phyloP scores from a whole-genome alignment of 305 asterid genomes.

The Salvia sclarea region DNA sequence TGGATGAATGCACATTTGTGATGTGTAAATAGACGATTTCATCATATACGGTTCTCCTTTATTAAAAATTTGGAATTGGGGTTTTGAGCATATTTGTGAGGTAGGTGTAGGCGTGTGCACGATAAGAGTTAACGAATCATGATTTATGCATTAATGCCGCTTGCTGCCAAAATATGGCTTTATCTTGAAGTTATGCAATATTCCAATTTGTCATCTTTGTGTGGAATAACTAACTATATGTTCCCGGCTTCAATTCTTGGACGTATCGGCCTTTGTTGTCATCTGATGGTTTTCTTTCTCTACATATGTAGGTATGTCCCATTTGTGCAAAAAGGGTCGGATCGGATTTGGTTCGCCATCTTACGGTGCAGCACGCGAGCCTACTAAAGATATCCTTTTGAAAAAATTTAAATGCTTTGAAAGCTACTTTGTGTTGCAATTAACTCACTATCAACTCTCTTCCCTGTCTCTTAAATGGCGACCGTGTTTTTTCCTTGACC shows the following conservation, averaged over 20 bases:
- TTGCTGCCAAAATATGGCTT: neutral
- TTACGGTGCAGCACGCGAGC: slow-evolving; percentile 77
- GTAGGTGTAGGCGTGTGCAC: neutral
- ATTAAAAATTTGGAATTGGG: neutral
- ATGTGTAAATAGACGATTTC: neutral
- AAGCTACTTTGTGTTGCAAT: slow-evolving; percentile 19
- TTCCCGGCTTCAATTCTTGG: neutral
- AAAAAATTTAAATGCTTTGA: slow-evolving; percentile 12
- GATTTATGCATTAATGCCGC: neutral
- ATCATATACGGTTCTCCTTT: neutral
- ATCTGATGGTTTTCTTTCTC: too few species aligned
- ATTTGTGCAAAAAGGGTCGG: slow-evolving; percentile 76
- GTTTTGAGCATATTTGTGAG: neutral
- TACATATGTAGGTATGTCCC: slow-evolving; percentile 71
- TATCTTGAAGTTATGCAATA: neutral
- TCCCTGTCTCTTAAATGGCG: neutral
- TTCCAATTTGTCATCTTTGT: neutral
- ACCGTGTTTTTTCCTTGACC: slow-evolving; percentile 48
- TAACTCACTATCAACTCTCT: neutral
- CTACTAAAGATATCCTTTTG: slow-evolving; percentile 80
- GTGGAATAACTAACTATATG: neutral
- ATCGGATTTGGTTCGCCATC: slow-evolving; percentile 72
- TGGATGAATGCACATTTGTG: neutral
- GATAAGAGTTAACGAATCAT: neutral
- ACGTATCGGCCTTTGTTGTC: neutral